These are phyloP conservation scores for Fusarium aywerte DNA, from an alignment of 2,329 filamentous ascomycete species.

Conservation along the genomic window DNA sequence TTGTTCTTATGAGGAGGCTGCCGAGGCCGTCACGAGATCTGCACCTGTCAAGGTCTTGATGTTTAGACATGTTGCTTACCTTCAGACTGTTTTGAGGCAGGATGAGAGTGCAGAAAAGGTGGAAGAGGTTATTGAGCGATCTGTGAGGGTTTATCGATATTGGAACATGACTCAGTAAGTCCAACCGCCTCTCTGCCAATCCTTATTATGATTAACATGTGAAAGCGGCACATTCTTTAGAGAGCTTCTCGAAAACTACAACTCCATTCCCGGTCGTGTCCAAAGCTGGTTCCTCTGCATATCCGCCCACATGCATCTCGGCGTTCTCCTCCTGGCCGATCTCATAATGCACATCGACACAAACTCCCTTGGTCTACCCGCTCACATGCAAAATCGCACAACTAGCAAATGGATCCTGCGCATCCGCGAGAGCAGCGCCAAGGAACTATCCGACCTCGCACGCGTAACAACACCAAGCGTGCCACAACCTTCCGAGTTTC, in stretches of 20 bases:
- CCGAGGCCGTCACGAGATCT: conserved; percentile 60
- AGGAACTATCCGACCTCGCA: conserved; percentile 60
- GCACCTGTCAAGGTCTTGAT: conserved; percentile 68
- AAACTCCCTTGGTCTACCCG: conserved; percentile 38
- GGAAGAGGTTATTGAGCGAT: conserved; percentile 60
- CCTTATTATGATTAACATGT: not conserved
- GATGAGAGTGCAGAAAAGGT: conserved; percentile 49
- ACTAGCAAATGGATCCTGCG: conserved; percentile 50
- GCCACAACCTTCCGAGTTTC: conserved; percentile 54
- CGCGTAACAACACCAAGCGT: conserved; percentile 53
- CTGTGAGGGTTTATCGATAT: conserved; percentile 61
- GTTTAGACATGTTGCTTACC: conserved; percentile 63
- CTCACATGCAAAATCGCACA: conserved; percentile 39
- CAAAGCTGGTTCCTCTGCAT: conserved; percentile 70
- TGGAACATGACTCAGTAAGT: conserved; percentile 61
- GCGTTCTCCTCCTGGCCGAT: conserved; percentile 64
- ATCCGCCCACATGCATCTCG: conserved; percentile 67
- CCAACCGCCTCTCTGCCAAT: accelerated
- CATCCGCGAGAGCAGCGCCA: conserved; percentile 57
- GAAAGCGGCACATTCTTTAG: conserved; percentile 57
- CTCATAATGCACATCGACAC: conserved; percentile 62
- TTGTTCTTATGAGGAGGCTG: conserved; percentile 62
- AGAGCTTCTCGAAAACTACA: conserved; percentile 61
- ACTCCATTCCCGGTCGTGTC: conserved; percentile 61
- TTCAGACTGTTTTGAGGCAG: conserved; percentile 62